These are phyloP conservation scores for Scheffersomyces illinoinensis DNA, from an alignment of 1,139 yeast species.

Conservation along the genomic window DNA sequence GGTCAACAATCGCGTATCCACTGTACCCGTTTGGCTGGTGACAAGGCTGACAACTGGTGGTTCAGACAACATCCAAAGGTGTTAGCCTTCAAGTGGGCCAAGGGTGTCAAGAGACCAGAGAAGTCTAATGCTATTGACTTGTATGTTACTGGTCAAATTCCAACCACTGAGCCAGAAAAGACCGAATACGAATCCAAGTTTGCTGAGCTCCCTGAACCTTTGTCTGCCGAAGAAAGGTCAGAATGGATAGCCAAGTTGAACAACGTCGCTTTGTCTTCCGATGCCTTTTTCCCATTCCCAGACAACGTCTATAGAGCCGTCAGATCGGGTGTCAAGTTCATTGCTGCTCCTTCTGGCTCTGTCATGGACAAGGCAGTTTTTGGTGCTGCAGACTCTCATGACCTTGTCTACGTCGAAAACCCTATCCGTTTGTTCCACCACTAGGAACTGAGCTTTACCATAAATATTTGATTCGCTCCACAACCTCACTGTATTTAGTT, in stretches of 20 bases:
- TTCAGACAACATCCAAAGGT: conserved; percentile 97
- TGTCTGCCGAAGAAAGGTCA: conserved; percentile 77
- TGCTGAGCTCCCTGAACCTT: conserved; percentile 77
- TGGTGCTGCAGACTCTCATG: conserved; percentile 89
- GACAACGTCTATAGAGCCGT: conserved; percentile 98
- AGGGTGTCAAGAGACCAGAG: conserved; percentile 98
- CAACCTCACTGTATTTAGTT: background rate
- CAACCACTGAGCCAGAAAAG: conserved; percentile 89
- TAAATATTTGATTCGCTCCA: background rate
- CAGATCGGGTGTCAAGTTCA: conserved; percentile 90
- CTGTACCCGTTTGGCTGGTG: conserved; percentile 98
- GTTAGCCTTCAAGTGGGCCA: conserved; percentile 91
- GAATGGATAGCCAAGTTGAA: conserved; percentile 82
- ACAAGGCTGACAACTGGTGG: conserved; percentile 99
- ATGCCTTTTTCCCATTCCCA: conserved; percentile 99
- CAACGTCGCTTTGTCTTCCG: conserved; percentile 90
- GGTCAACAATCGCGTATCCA: conserved; percentile 99
- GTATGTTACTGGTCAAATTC: conserved; percentile 87
- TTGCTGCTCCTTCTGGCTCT: conserved; percentile 97
- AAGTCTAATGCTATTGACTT: conserved; percentile 97
- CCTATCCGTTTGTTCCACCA: conserved; percentile 98
- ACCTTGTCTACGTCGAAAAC: conserved; percentile 88
- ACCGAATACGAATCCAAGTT: conserved; percentile 90
- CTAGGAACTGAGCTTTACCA: conserved; percentile 27
- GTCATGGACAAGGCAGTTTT: conserved; percentile 97